phyloP scores from a whole-genome alignment of 805 yeast species.

The Starmerella geochares region DNA sequence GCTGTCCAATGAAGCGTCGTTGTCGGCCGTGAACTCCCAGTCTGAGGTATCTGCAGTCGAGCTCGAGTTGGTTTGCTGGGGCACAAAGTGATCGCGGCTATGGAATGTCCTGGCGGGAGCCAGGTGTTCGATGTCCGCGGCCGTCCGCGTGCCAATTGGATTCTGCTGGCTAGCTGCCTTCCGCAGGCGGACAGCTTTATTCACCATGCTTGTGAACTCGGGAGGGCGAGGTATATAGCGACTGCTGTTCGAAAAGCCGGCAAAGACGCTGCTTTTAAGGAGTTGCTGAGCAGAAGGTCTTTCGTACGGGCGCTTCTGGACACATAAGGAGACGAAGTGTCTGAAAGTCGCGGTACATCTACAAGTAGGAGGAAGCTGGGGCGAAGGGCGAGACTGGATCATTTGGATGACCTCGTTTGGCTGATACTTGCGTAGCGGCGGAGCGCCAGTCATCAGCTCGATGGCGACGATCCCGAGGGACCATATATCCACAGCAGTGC shows the following conservation, averaged over 20 bases:
- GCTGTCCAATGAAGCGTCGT: neutral
- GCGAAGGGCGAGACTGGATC: conserved; percentile 59
- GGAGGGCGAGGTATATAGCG: neutral
- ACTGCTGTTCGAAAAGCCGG: neutral
- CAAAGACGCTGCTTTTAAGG: conserved; percentile 33
- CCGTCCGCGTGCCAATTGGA: neutral
- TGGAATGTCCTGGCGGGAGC: conserved; percentile 26
- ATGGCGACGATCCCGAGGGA: conserved; percentile 86
- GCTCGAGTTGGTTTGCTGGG: neutral
- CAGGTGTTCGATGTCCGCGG: conserved; percentile 34
- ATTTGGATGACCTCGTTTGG: conserved; percentile 68
- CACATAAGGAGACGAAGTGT: conserved; percentile 53
- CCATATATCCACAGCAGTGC: conserved; percentile 90
- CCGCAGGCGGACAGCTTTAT: neutral
- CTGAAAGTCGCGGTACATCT: conserved; percentile 30
- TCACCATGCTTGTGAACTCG: neutral
- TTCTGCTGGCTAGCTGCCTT: neutral
- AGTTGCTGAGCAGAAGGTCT: conserved; percentile 56
- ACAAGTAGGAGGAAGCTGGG: conserved; percentile 33
- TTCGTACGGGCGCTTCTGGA: conserved; percentile 51
- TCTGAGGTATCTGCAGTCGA: neutral
- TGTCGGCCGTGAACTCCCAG: neutral
- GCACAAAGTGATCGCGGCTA: conserved; percentile 43
- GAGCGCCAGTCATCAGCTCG: conserved; percentile 71
- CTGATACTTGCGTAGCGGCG: conserved; percentile 64